Conservation (phyloP, 2,329 filamentous ascomycete genomes). For the Cadophora malorum region DNA sequence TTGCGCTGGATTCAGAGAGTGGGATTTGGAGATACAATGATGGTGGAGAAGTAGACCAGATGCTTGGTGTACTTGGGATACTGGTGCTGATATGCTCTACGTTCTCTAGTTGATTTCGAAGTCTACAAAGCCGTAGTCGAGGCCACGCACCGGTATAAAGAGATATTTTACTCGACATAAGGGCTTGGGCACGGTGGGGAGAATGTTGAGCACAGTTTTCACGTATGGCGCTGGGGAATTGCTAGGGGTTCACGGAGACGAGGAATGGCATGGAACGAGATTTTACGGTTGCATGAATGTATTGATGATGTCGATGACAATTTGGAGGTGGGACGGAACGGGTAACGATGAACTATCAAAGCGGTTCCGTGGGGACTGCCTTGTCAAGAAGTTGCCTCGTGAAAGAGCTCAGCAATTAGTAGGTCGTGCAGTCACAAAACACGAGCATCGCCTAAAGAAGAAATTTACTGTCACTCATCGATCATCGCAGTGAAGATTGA, state of each 20-base stretch:
- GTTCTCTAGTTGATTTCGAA: slow-evolving; percentile 67
- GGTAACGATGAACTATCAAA: background rate
- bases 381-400: background rate
- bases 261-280: background rate
- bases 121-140: slow-evolving; percentile 83
- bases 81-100: background rate
- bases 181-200: background rate
- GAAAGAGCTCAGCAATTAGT: background rate
- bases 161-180: slow-evolving; percentile 70
- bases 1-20: too few relatives aligned
- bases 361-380: background rate
- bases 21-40: slow-evolving; percentile 9
- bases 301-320: slow-evolving; percentile 7
- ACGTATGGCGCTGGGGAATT: too few relatives aligned
- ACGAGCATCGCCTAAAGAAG: background rate
- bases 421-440: background rate
- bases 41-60: background rate
- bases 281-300: background rate
- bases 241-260: background rate
- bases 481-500: background rate
- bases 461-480: too few relatives aligned
- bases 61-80: background rate
- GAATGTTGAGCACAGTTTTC: too few relatives aligned
- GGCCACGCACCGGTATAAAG: slow-evolving; percentile 79
- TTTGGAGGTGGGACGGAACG: background rate